Conservation (phyloP, 176 grass and related monocot species). For the Musa acuminata region DNA sequence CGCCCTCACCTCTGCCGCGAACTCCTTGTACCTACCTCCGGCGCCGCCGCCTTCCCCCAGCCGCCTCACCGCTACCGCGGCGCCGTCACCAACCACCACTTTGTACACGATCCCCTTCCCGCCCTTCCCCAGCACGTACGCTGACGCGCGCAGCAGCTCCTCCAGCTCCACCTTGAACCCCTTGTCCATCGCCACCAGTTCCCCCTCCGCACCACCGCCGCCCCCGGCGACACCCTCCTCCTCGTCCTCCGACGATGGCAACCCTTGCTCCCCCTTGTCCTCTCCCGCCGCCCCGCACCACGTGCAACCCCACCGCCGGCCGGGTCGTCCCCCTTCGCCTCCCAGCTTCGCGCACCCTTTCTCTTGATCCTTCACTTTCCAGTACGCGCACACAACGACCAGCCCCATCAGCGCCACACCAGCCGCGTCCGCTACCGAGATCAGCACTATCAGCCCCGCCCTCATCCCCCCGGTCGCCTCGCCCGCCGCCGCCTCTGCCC, state of each 20-base stretch:
- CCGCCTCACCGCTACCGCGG: conserved; percentile 74
- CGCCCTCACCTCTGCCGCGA: conserved; percentile 23
- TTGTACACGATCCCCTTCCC: conserved; percentile 77
- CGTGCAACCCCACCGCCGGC: background rate
- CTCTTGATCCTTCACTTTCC: conserved; percentile 52
- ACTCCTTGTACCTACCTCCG: conserved; percentile 72
- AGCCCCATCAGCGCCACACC: conserved; percentile 65
- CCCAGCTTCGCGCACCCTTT: conserved; percentile 2
- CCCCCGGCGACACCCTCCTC: conserved; percentile 23
- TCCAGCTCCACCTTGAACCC: conserved; percentile 55
- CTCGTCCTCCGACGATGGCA: conserved; percentile 23
- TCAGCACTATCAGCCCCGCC: conserved; percentile 33
- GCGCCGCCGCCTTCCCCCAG: conserved; percentile 53
- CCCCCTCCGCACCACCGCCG: conserved; percentile 19
- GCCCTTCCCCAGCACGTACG: conserved; percentile 75
- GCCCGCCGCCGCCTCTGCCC: conserved; percentile 27
- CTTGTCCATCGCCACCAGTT: conserved; percentile 1
- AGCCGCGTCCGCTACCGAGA: conserved; percentile 51
- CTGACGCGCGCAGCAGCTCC: conserved; percentile 76
- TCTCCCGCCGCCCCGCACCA: conserved; percentile 17
- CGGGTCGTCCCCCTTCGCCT: background rate
- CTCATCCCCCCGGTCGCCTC: conserved; percentile 21
- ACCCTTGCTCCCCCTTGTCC: conserved; percentile 41
- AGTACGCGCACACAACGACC: conserved; percentile 62
- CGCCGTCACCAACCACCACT: conserved; percentile 59